Base-by-base conservation (phyloP, 257 asterid species). In the Nicotiana tabacum region DNA sequence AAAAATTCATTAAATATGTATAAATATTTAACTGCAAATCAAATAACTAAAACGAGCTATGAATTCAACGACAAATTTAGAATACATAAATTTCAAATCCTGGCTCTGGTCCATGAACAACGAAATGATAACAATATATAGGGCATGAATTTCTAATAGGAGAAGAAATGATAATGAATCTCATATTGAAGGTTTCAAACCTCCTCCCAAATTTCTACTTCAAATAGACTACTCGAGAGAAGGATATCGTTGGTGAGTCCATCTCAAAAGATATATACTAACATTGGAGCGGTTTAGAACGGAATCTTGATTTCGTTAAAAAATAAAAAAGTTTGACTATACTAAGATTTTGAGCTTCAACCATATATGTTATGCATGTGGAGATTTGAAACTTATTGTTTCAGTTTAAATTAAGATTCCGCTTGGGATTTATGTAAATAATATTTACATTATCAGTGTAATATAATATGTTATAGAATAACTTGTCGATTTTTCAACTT, bases 201-300 rank as follows among this genome's bases (percentile, higher is more conserved):
- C 48, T 33, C 3, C 32, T 82, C 78, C 61, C 66, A 64, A 4
- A 56, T 72, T 33, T 72, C 61, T 55, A 15, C 64, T 74, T 62
- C 30, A 61, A 77, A 86, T 82, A 78, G 83, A 84, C 83, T 17
- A 68, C 80, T 46, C 87, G 6, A 58, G 39, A 78, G 39, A 43
- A 60, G 70, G 60, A 72, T 74, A 72, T 62, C 82, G 89, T 84
- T 87, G 67, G 83, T 3, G 79, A 82, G 89, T 87, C 86, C 77
- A 83, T 82, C 83, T 79, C 84, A 84, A 43, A 7, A 69, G 74
- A 83, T 21, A 21, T 21, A 21, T 21, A 21, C 21, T 21, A 68
- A 62, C 85, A 80, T 64, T 37, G 57, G 82, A 57, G 76, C 83
- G 16, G 82, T 78, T 67, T 33, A 24, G 61, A 77, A 29, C 69